Base-by-base conservation (phyloP, 2,329 filamentous ascomycete species). In the Penicillium sp. region DNA sequence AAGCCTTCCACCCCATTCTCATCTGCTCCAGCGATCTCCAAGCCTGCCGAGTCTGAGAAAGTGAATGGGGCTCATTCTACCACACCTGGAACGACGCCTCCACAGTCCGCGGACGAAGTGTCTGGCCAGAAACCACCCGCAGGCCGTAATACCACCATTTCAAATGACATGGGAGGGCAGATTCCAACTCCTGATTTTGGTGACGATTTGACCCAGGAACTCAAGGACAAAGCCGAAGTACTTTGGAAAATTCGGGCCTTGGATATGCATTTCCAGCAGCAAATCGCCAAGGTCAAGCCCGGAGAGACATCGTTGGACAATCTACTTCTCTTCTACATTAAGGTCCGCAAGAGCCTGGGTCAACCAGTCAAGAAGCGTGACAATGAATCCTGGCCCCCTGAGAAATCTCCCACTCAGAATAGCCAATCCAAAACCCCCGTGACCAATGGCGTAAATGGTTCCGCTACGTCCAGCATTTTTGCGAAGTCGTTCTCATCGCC, bases 311-410 rank as follows among this genome's bases (percentile, higher is more conserved):
- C 69, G 43, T 72, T 77, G 47, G 73, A 76, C 51, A 57, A 62
- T 15, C 33, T 74, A 31, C 62, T 78, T 26, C 58, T 70, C 5
- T 71, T 71, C 50, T 78, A 77, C 56, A 60, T 74, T 49, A 68
- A 68, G 43, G 64, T 72, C 49, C 73, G 75, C 43, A 69, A 72
- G 18, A 67, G 68, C 2, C 67, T 77, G 45, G 73, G 73, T 27
- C 63, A 64, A 15, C 73, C 74, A 4, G 53, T 75, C 47, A 55
- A 59, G 26, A 35, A 41, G 15, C 25, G 43, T n/a, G 44, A 51
- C 26, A 35, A 15, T 12, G 14, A 23, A 18, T 37, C 33, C 15
- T 15, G 29, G n/a, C 8, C 9, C 9, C 9, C 44, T 20, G 37
- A 40, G 18, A 22, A 40, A 40, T 11, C 37, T 6, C 18, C 37